Evolutionary conservation across 208 protist genomes (phyloP).

Genomic region (Vickermania ingenoplastis): DNA sequence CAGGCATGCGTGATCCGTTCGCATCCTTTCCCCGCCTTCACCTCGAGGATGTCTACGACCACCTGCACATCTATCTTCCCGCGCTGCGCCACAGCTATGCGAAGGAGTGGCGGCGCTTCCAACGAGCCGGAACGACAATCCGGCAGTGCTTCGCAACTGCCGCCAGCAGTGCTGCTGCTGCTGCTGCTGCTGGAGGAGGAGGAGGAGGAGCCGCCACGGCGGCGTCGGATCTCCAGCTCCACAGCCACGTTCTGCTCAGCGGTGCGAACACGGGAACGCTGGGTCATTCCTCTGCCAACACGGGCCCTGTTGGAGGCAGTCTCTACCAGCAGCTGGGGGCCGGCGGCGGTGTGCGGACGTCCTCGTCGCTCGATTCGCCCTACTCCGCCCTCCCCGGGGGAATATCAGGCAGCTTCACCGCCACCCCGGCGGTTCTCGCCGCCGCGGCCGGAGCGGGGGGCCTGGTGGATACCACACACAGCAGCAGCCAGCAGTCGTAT

Average conservation of each 20-base stretch:
- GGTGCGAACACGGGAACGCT: too few relatives aligned
- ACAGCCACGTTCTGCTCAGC: too few relatives aligned
- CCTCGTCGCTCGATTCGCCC: not conserved
- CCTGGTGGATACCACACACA: not conserved
- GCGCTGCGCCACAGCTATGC: not conserved
- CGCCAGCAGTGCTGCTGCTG: too few relatives aligned
- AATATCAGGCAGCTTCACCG: not conserved
- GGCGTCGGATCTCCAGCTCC: too few relatives aligned
- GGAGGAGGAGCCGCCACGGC: too few relatives aligned
- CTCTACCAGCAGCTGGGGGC: not conserved
- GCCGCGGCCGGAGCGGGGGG: not conserved
- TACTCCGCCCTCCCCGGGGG: not conserved
- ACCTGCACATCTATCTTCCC: not conserved
- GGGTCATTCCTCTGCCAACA: too few relatives aligned
- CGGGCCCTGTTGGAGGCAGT: too few relatives aligned
- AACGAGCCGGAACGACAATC: not conserved
- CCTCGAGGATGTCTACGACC: not conserved
- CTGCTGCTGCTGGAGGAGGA: too few relatives aligned
- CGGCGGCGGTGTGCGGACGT: too few relatives aligned
- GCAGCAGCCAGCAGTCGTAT: not conserved
- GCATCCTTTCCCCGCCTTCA: not conserved
- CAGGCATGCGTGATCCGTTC: not conserved
- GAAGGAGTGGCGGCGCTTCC: not conserved
- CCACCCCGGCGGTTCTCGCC: not conserved
- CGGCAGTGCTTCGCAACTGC: not conserved